These are phyloP conservation scores for Candida pseudofarinosa DNA, from an alignment of 805 yeast species.

Conservation along the genomic window DNA sequence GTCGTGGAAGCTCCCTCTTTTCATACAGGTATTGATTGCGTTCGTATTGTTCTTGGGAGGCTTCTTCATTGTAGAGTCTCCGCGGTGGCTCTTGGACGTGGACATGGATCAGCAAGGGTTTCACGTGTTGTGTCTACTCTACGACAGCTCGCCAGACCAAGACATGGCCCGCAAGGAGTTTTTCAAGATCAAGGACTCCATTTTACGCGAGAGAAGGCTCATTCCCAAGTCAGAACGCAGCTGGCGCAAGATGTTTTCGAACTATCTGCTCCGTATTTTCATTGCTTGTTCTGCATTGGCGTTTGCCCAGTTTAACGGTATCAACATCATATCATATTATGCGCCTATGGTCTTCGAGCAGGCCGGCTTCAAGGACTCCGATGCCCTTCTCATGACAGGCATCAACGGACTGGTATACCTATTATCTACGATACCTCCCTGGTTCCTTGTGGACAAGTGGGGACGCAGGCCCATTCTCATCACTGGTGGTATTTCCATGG, in stretches of 20 bases:
- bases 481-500: constrained; percentile 39
- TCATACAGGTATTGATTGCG: constrained; percentile 75
- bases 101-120: constrained; percentile 63
- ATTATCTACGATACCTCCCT: constrained; percentile 39
- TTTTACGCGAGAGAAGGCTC: constrained; percentile 32
- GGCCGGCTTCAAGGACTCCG: constrained; percentile 41
- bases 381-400: constrained; percentile 43
- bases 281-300: constrained; percentile 42
- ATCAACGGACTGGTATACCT: constrained; percentile 38
- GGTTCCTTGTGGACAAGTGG: constrained; percentile 45
- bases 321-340: constrained; percentile 54
- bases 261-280: constrained; percentile 31
- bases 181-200: constrained; percentile 43
- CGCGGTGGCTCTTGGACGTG: constrained; percentile 83
- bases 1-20: constrained; percentile 78
- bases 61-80: constrained; percentile 77
- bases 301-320: constrained; percentile 50
- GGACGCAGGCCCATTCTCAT: constrained; percentile 43
- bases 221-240: constrained; percentile 38
- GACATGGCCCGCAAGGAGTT: constrained; percentile 41
- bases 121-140: constrained; percentile 23
- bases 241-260: constrained; percentile 39
- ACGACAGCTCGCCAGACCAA: constrained; percentile 25
- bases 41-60: constrained; percentile 66
- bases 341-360: constrained; percentile 53